Base-by-base conservation (phyloP, 2,329 filamentous ascomycete species). In the Fusarium nelsonii region DNA sequence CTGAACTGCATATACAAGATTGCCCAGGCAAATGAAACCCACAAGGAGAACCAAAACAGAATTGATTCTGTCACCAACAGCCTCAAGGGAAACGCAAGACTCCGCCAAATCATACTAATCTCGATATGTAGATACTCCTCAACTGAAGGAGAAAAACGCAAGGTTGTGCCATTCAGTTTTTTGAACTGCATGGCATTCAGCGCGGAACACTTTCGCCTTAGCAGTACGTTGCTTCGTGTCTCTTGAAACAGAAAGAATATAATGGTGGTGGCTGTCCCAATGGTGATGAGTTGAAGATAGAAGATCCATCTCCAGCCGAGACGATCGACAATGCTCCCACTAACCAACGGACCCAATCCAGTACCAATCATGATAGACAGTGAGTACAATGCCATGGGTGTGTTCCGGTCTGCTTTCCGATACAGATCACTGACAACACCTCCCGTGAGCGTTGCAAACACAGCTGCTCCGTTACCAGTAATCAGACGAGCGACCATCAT, bases 11-110 rank as follows among this genome's bases (percentile, higher is more conserved):
- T 82, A 76, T 92, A 93, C 0, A 93, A 81, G 1, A 92, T 84
- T 0, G 87, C 89, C 88, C 90, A 93, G 49, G 85, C 87, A 77
- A 93, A 93, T 0, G 89, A 84, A 1, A 90, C 87, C 89, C 91
- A 93, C 5, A 91, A 79, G 0, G 87, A 89, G 78, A 93, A 93
- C 80, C 83, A 88, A 74, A 88, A 88, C 1, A 90, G 85, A 14
- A 89, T 86, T 0, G 87, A 85, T 65, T 90, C 87, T 0, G 86
- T 89, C 26, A 84, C 72, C 8, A 90, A 82, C 6, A 90, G 82
- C 9, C 70, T 73, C 1, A 81, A 52, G 0, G 80, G 80, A 16
- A 77, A 74, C 3, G 62, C 68, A 50, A 79, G 77, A 39, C 73
- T 75, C 14, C 69, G 40, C 68, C 70, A 74, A 7, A 79, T 48